Evolutionary conservation across 2,329 filamentous ascomycete genomes (phyloP).

Genomic region (Ophiostoma perfectum): DNA sequence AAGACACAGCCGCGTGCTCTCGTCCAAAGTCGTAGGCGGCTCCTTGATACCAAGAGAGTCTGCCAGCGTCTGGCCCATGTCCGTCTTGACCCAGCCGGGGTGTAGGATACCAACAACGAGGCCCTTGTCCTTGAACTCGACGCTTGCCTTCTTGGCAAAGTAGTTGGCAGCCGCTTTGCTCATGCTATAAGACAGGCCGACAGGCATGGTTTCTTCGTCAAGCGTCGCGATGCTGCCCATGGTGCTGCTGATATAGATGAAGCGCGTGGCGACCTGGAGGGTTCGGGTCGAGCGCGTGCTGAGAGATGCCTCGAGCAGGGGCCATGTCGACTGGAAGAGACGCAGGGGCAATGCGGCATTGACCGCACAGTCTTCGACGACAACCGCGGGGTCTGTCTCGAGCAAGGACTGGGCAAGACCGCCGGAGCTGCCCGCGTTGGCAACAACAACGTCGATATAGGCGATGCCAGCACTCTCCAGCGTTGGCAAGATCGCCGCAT

Average conservation of each 20-base stretch:
- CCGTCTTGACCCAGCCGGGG: slow-evolving; percentile 29
- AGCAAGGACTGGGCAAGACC: slow-evolving; percentile 26
- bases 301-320: slow-evolving; percentile 22
- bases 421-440: slow-evolving; percentile 30
- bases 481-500: neutral
- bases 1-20: slow-evolving; percentile 28
- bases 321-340: slow-evolving; percentile 29
- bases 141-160: slow-evolving; percentile 29
- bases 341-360: slow-evolving; percentile 25
- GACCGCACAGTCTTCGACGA: slow-evolving; percentile 25
- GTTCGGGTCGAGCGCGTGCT: neutral
- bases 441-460: slow-evolving; percentile 29
- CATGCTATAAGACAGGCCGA: slow-evolving; percentile 30
- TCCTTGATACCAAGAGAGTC: slow-evolving; percentile 28
- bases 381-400: slow-evolving; percentile 24
- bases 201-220: slow-evolving; percentile 27
- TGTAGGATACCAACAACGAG: slow-evolving; percentile 30
- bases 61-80: slow-evolving; percentile 29
- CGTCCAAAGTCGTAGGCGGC: slow-evolving; percentile 27
- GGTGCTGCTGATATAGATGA: slow-evolving; percentile 29
- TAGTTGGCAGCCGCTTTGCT: slow-evolving; percentile 32
- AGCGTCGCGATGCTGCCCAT: slow-evolving; percentile 29
- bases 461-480: neutral
- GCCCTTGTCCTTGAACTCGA: slow-evolving; percentile 23
- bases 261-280: slow-evolving; percentile 19